phyloP scores from a whole-genome alignment of 2,329 filamentous ascomycete species.

The Claviceps capensis region DNA sequence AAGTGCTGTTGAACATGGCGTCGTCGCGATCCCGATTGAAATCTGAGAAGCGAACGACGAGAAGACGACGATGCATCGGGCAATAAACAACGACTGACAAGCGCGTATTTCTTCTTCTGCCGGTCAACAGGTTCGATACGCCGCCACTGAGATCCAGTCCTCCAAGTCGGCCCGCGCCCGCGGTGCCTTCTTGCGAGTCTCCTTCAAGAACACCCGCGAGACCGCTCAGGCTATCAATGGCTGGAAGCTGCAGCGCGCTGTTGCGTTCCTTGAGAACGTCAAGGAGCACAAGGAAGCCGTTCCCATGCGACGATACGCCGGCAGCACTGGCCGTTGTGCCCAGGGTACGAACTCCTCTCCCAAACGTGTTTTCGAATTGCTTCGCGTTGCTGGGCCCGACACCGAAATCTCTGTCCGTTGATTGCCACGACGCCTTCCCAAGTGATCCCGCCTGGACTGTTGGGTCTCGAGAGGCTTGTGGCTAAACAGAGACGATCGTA shows the following conservation, averaged over 20 bases:
- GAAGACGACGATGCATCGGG: background rate
- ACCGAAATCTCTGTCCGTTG: background rate
- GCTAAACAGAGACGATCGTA: background rate
- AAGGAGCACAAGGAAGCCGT: slow-evolving; percentile 94
- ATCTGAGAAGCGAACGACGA: background rate
- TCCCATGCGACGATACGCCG: slow-evolving; percentile 94
- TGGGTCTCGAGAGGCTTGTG: background rate
- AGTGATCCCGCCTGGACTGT: background rate
- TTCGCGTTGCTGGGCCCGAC: background rate
- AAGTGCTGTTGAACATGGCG: background rate
- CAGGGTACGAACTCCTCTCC: slow-evolving; percentile 65
- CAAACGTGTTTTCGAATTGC: background rate
- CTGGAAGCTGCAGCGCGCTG: slow-evolving; percentile 91
- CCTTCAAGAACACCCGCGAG: slow-evolving; percentile 99
- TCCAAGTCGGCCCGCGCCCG: slow-evolving; percentile 94
- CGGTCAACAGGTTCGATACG: slow-evolving; percentile 73
- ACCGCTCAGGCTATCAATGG: slow-evolving; percentile 99
- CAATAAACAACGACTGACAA: slow-evolving; percentile 11
- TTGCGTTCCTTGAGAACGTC: slow-evolving; percentile 97
- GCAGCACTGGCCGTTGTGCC: slow-evolving; percentile 86
- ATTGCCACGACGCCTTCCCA: background rate
- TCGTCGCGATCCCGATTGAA: background rate
- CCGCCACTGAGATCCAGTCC: slow-evolving; percentile 73
- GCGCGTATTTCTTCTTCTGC: slow-evolving; percentile 5
- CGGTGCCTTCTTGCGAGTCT: slow-evolving; percentile 97